Evolutionary conservation across 306 rosid genomes (phyloP), one percentile per base, ranked within the genome.

Genomic region (Pyrus pyrifolia): DNA sequence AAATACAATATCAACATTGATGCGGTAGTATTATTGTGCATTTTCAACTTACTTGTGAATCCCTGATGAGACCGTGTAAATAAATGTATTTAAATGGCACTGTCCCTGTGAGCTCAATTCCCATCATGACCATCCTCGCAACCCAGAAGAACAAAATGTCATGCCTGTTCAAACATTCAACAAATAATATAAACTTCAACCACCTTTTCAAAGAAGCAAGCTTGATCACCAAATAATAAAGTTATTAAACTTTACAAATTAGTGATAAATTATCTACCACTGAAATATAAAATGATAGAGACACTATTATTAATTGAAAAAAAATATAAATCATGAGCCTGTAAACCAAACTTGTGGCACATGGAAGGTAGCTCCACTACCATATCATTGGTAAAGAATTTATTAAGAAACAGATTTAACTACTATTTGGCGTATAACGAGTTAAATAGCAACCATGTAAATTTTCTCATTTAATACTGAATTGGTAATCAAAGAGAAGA

Each of bases 111-210:
- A 94, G 90, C 78, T 94, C 97, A 74, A 94, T 90, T 82, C 98
- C 98, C 98, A 94, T 82, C 98, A 94, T 94, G 75, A 91, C 93
- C 98, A 94, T 94, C 83, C 98, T 90, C 66, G 97, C 98, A 78
- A 94, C 98, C 98, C 98, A 94, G 78, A 94, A 94, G 90, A 94
- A 94, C 83, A 94, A 73, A 80, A 94, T 94, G 83, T 94, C 97
- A 77, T 94, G 98, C 91, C 98, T 94, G 92, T 70, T 77, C 82
- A 79, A 66, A 77, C 55, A 83, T 76, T 64, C 59, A 76, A 71
- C 79, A 21, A 76, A 79, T 13, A 25, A 23, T 60, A 73, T 81
- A 38, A 77, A 55, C 49, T 63, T 63, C 51, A 11, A 30, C 64
- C 78, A 42, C 35, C 45, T 38, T 45, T 51, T 30, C 60, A 42